phyloP scores from a whole-genome alignment of 768 basidiomycete genomes.

The Amanita fuliginea region DNA sequence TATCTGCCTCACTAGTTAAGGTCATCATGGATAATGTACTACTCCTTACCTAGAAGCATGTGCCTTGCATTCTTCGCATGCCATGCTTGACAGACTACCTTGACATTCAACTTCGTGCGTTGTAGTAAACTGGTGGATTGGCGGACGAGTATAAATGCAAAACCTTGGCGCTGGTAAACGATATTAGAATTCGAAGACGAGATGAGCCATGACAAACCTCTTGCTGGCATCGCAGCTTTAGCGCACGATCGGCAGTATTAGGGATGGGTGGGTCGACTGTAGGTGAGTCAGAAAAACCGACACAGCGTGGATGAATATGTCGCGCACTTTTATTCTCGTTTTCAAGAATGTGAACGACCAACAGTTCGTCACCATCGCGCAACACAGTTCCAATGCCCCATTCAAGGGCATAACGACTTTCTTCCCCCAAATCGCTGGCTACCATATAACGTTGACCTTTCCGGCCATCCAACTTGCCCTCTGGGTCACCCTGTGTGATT shows the following conservation, averaged over 20 bases:
- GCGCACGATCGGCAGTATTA: constrained; percentile 61
- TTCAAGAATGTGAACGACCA: constrained; percentile 86
- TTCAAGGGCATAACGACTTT: constrained; percentile 90
- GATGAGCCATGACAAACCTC: constrained; percentile 43
- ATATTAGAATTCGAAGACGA: constrained; percentile 5
- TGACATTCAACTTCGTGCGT: constrained; percentile 81
- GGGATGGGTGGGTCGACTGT: constrained; percentile 61
- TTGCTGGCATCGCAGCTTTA: constrained; percentile 82
- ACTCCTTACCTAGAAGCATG: constrained; percentile 62
- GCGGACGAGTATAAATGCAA: constrained; percentile 80
- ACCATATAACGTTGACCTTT: constrained; percentile 72
- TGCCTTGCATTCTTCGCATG: constrained; percentile 93
- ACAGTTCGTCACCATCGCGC: constrained; percentile 88
- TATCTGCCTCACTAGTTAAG: constrained; percentile 29
- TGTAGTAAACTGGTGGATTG: constrained; percentile 86
- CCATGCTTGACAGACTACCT: constrained; percentile 87
- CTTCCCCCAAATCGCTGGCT: constrained; percentile 91
- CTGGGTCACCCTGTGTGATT: constrained; percentile 78
- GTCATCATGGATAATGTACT: not conserved
- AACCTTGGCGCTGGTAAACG: constrained; percentile 64
- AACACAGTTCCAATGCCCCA: constrained; percentile 98
- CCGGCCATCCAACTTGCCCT: constrained; percentile 35
- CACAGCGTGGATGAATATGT: not conserved
- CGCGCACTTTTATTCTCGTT: constrained; percentile 78
- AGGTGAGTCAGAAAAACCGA: constrained; percentile 3